A percentile compares a stretch with the other conserved stretches of the same genome.
Conservation (phyloP, 176 grass and related monocot genomes). For the Secale cereale region DNA sequence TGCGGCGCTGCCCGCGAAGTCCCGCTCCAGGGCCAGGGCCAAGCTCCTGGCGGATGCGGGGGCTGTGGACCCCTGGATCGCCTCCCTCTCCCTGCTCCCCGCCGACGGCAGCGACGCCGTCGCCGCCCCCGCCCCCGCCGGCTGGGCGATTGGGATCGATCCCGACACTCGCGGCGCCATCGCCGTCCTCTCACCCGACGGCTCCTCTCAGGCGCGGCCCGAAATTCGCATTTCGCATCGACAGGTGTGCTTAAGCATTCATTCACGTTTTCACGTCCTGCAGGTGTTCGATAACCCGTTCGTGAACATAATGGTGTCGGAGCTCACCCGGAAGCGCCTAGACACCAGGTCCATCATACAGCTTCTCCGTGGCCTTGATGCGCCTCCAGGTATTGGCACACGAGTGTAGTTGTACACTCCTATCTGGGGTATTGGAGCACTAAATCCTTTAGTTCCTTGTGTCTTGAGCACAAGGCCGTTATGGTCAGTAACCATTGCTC, state of each 20-base stretch:
- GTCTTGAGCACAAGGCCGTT: background rate
- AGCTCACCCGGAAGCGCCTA: conserved; percentile 65
- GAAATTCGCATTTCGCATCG: background rate
- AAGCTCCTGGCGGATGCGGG: conserved; percentile 47
- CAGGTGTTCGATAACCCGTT: conserved; percentile 84
- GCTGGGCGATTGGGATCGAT: conserved; percentile 80
- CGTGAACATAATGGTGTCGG: conserved; percentile 73
- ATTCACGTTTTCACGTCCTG: background rate
- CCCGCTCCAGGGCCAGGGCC: conserved; percentile 38
- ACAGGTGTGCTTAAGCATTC: background rate
- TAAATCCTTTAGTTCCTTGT: background rate
- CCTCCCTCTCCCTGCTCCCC: conserved; percentile 64
- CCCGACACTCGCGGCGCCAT: conserved; percentile 72
- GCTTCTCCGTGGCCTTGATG: conserved; percentile 67
- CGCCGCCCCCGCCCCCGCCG: conserved; percentile 1
- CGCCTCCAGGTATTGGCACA: conserved; percentile 68
- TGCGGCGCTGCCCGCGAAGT: background rate
- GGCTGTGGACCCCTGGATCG: conserved; percentile 65
- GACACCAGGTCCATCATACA: conserved; percentile 88
- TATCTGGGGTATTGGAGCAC: background rate
- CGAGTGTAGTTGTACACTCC: conserved; percentile 3
- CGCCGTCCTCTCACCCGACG: conserved; percentile 64
- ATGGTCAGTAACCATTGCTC: background rate
- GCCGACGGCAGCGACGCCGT: background rate
- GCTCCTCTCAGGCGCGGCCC: conserved; percentile 37